Conservation (phyloP, 805 yeast species). For the Maudiozyma turicensis region DNA sequence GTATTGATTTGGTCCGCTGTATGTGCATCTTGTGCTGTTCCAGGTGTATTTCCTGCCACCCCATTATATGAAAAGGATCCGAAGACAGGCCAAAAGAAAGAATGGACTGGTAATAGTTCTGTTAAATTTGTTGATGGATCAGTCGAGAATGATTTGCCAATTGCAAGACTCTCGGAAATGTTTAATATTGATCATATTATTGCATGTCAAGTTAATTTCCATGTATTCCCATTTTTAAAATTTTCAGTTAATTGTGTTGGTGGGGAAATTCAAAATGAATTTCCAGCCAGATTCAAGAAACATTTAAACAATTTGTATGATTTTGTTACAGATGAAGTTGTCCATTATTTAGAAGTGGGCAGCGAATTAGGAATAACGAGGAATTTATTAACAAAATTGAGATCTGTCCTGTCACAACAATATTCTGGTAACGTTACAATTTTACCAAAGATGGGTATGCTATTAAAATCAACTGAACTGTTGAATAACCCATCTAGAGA, state of each 20-base stretch:
- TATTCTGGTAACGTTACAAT: constrained; percentile 94
- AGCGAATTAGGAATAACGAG: constrained; percentile 71
- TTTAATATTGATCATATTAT: constrained; percentile 95
- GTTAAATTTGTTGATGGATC: constrained; percentile 91
- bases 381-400: constrained; percentile 60
- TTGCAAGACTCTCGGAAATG: constrained; percentile 85
- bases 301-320: constrained; percentile 46
- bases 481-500: constrained; percentile 76
- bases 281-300: constrained; percentile 45
- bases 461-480: constrained; percentile 49
- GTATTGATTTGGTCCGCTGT: constrained; percentile 82
- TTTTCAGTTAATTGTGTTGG: constrained; percentile 59
- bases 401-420: constrained; percentile 71
- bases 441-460: constrained; percentile 58
- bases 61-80: constrained; percentile 77
- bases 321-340: constrained; percentile 56
- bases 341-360: constrained; percentile 65
- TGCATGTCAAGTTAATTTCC: constrained; percentile 96
- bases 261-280: constrained; percentile 55
- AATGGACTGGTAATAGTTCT: constrained; percentile 67
- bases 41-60: constrained; percentile 82
- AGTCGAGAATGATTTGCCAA: constrained; percentile 89
- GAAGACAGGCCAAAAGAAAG: constrained; percentile 57
- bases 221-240: constrained; percentile 79
- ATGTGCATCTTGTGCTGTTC: constrained; percentile 90